Evolutionary conservation across 176 grass and related monocot genomes (phyloP), one percentile per base, ranked within the genome.

Genomic region (Carex parvula): DNA sequence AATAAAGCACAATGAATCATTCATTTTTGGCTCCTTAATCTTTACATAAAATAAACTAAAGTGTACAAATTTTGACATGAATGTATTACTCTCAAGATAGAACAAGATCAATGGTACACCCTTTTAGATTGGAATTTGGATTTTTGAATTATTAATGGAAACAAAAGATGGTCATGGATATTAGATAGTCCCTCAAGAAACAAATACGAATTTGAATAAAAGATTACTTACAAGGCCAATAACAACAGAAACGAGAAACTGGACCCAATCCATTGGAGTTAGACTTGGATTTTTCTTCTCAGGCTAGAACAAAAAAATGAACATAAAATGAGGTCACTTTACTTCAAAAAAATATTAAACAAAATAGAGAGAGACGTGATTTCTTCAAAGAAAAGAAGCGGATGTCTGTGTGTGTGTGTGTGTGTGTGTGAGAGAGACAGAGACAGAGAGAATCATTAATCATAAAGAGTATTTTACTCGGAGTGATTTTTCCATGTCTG

Each of bases 221-320:
- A 63, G 6, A 69, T 44, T 84, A 92, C 96, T 92, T 98, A 95
- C 96, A 85, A 98, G 96, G 29, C 96, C 96, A 90, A 98, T 95
- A 64, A 90, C 85, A 93, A 95, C 89, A 55, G 93, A 98, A 92
- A 93, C 86, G 82, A 98, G 84, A 79, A 98, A 98, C 18, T 92
- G 91, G 63, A 95, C 93, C 96, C 93, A 98, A 73, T 98, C 93
- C 96, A 98, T 98, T 82, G 92, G 95, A 67, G 95, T 98, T 64
- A 98, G 88, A 83, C 91, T 95, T 35, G 95, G 95, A 30, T 94
- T 98, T 90, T 95, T 98, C 92, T 98, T 98, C 90, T 98, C 91
- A 50, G 96, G 91, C 96, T 98, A 87, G 84, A 98, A 81, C n/a
- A 50, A 56, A 70, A 64, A 53, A 69, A 64, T 56, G 33, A 79